Evolutionary conservation across 2,329 filamentous ascomycete species (phyloP), one percentile per base, ranked within the genome.

Genomic region (Nemania sp.): DNA sequence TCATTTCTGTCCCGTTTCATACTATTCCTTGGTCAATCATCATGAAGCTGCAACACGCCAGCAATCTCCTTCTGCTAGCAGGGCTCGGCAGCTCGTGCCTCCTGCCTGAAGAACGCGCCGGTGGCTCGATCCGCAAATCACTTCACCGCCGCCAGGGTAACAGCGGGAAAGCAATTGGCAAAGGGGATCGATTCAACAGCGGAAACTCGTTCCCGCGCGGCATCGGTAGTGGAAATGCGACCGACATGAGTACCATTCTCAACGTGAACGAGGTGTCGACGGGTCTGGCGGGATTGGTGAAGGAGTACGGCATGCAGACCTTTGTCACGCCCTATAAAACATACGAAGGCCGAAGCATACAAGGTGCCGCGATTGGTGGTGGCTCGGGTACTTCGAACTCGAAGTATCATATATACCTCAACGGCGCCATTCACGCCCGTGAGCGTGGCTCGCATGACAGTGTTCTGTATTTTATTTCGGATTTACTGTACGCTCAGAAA

Each of bases 371-470:
- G 51, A 70, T 80, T 28, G 79, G 79, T 28, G 79, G 79, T 19
- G 73, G 73, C 15, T 63, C 63, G 8, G 71, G 72, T 19, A 70
- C 68, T 5, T n/a, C n/a, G n/a, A n/a, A n/a, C n/a, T n/a, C n/a
- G n/a, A n/a, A n/a, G n/a, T 78, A 79, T 61, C 73, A 76, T 30
- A 74, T 81, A 23, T 80, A 80, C 63, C 68, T 85, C 52, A 78
- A 78, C 54, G 76, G 76, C 36, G 79, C 73, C 22, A 76, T 83
- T 41, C 82, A 84, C 61, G 79, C 81, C 7, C 78, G 82, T 20
- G 82, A 85, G 68, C 77, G 82, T 8, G 81, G 81, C 22, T 78
- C 76, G 0, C 75, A 81, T 0, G 82, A 85, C 62, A 73, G 79
- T 54, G 70, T 84, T 12, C 67, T 84, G 37, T 83, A 83, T 72